Conservation (phyloP, 495 filamentous ascomycete species). For the Tuber magnatum region DNA sequence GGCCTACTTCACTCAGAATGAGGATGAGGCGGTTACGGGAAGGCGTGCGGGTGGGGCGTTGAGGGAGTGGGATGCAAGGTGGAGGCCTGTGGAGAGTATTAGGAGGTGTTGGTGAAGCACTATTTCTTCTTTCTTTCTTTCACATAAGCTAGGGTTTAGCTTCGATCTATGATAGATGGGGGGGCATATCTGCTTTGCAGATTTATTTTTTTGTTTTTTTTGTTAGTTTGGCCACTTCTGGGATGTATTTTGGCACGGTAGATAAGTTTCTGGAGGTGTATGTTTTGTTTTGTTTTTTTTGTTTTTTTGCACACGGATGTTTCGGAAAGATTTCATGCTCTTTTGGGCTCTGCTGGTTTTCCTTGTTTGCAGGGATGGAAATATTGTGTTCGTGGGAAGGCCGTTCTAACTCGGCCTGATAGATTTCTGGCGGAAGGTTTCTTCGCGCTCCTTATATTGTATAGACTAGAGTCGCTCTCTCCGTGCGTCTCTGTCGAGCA, state of each 20-base stretch:
- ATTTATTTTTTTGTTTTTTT: no score
- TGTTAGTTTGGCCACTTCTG: background rate
- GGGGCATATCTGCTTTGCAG: background rate
- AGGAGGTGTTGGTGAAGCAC: background rate
- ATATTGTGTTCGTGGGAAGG: background rate
- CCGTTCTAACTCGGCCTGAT: background rate
- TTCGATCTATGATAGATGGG: background rate
- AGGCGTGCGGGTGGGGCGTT: background rate
- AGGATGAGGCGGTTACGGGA: background rate
- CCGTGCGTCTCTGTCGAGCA: background rate
- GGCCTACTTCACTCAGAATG: background rate
- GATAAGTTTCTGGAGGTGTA: background rate
- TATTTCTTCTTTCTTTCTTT: background rate
- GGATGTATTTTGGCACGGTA: background rate
- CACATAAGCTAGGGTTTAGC: background rate
- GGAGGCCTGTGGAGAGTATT: background rate
- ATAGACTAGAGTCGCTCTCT: background rate
- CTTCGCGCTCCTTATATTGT: background rate
- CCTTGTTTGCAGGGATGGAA: background rate
- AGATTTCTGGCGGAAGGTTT: background rate
- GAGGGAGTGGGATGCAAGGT: background rate
- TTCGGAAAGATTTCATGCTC: background rate
- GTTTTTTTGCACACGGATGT: background rate
- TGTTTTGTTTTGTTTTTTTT: background rate
- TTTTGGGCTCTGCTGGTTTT: background rate